phyloP scores from a whole-genome alignment of 2,329 filamentous ascomycete genomes.

The Cordyceps fumosorosea region DNA sequence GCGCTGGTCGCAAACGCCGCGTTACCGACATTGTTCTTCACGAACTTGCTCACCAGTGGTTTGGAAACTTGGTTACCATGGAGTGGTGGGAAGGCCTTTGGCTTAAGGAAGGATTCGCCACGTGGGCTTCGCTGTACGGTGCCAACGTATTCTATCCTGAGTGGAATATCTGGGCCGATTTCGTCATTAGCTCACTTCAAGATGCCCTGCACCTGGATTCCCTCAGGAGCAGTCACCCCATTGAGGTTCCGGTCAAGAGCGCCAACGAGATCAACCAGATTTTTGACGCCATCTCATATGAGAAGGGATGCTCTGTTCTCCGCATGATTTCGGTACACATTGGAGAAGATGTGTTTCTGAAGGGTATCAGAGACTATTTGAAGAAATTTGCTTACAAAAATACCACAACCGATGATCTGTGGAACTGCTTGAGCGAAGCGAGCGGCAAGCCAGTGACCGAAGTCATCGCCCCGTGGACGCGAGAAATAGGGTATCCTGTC shows the following conservation, averaged over 20 bases:
- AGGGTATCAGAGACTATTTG: conserved; percentile 83
- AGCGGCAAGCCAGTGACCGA: conserved; percentile 86
- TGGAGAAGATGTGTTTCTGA: conserved; percentile 86
- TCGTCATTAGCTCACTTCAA: conserved; percentile 88
- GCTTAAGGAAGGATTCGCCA: conserved; percentile 89
- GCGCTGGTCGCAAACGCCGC: conserved; percentile 85
- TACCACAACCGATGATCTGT: conserved; percentile 83
- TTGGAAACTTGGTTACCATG: conserved; percentile 95
- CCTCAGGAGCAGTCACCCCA: conserved; percentile 87
- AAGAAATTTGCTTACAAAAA: conserved; percentile 97
- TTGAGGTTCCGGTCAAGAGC: conserved; percentile 91
- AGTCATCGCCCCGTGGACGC: conserved; percentile 95
- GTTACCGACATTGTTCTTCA: conserved; percentile 95
- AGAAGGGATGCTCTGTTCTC: conserved; percentile 93
- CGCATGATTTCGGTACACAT: conserved; percentile 98
- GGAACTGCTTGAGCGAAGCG: conserved; percentile 78
- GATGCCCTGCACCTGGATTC: conserved; percentile 83
- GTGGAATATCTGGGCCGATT: conserved; percentile 97
- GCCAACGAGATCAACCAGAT: conserved; percentile 98
- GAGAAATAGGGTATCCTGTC: conserved; percentile 90
- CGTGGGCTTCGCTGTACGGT: conserved; percentile 53
- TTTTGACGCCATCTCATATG: conserved; percentile 96
- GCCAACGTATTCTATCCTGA: conserved; percentile 95
- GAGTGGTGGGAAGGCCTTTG: conserved; percentile 97
- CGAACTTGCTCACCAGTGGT: conserved; percentile 96